Percentiles rank a stretch among this genome's conserved stretches.
Conservation (phyloP, 352 stramenopile species). For the Proteromonas lacertae region DNA sequence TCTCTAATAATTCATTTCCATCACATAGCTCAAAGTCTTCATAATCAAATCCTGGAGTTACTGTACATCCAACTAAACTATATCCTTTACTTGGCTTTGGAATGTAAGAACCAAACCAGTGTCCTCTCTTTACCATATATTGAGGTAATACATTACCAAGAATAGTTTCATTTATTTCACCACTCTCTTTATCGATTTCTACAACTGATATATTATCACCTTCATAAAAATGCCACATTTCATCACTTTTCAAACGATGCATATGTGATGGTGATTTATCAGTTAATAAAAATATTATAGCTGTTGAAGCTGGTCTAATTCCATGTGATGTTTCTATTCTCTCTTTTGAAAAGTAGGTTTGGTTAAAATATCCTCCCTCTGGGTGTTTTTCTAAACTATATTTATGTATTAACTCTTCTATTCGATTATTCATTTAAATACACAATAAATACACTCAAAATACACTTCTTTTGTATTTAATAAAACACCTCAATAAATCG, state of each 20-base stretch:
- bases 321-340: neutral
- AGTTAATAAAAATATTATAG: neutral
- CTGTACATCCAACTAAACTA: neutral
- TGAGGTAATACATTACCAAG: neutral
- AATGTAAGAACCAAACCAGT: neutral
- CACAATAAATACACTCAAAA: too few relatives aligned
- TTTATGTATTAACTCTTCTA: too few relatives aligned
- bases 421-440: too few relatives aligned
- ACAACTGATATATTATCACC: neutral
- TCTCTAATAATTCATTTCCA: neutral
- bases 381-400: neutral
- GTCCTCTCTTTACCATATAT: neutral
- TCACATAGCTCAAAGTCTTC: neutral
- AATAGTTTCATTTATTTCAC: neutral
- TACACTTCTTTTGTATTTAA: too few relatives aligned
- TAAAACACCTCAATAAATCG: too few relatives aligned
- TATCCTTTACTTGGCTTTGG: neutral
- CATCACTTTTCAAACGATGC: neutral
- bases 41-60: slow-evolving; percentile 1
- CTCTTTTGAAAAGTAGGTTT: neutral
- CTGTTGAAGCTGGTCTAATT: neutral
- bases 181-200: neutral
- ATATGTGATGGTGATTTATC: neutral
- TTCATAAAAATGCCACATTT: neutral
- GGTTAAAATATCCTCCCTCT: neutral